A percentile compares a stretch with the other conserved stretches of the same genome.
Conservation (phyloP, 345 rosid species). For the Sonneratia alba region DNA sequence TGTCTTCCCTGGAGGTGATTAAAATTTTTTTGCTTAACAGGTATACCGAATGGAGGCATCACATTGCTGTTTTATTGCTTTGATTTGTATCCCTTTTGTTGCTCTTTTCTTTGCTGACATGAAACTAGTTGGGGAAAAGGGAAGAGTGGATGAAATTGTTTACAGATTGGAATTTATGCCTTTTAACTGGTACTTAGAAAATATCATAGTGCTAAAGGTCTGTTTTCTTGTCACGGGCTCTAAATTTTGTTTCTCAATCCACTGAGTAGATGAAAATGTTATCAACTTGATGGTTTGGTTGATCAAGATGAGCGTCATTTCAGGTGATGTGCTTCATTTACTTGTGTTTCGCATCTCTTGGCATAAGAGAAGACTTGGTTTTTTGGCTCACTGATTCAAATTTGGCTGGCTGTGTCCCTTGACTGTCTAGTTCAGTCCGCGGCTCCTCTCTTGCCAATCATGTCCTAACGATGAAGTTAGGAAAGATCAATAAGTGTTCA, state of each 20-base stretch:
- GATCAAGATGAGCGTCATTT: slow-evolving; percentile 24
- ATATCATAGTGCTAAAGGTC: not conserved
- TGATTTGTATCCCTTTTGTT: not conserved
- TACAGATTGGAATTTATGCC: not conserved
- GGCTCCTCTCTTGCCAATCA: not conserved
- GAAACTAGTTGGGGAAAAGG: not conserved
- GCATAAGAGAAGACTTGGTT: not conserved
- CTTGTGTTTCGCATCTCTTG: not conserved
- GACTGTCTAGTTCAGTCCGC: not conserved
- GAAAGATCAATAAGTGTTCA: not conserved
- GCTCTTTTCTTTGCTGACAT: slow-evolving; percentile 1
- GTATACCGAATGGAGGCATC: not conserved
- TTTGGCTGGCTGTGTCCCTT: not conserved
- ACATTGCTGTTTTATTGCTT: not conserved
- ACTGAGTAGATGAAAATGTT: slow-evolving; percentile 51
- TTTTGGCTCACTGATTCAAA: not conserved
- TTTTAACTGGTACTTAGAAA: not conserved
- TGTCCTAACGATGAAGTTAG: not conserved
- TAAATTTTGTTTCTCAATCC: slow-evolving; percentile 44
- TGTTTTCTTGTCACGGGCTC: slow-evolving; percentile 19
- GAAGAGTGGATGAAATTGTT: not conserved
- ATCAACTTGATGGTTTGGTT: slow-evolving; percentile 53
- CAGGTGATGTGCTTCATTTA: slow-evolving; percentile 35
- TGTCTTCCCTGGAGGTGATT: slow-evolving; percentile 34
- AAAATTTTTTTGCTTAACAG: slow-evolving; percentile 7